phyloP scores from a whole-genome alignment of 805 yeast species.

The Brettanomyces anomalus region DNA sequence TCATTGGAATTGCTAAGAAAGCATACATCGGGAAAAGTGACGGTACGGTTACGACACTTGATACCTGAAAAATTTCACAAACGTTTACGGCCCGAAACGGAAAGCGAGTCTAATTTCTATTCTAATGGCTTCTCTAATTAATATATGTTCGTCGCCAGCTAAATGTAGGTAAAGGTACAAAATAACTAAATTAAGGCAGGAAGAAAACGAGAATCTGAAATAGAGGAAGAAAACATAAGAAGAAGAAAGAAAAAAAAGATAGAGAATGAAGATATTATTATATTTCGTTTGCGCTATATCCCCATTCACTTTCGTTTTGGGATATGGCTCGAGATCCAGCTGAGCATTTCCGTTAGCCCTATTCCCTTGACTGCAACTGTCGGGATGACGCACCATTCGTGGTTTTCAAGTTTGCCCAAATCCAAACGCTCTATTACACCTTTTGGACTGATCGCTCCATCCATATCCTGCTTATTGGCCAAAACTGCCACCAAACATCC shows the following conservation, averaged over 20 bases:
- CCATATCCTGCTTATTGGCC: conserved; percentile 83
- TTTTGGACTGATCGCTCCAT: conserved; percentile 64
- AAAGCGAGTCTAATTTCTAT: neutral
- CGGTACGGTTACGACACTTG: conserved; percentile 39
- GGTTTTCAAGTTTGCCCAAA: conserved; percentile 50
- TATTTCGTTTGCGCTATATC: neutral
- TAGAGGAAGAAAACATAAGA: neutral
- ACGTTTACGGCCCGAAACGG: neutral
- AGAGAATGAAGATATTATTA: no score
- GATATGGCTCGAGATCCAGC: conserved; percentile 68
- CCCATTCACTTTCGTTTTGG: conserved; percentile 1
- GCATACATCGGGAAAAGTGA: conserved; percentile 86
- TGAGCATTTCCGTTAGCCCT: conserved; percentile 79
- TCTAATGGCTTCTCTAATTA: no score
- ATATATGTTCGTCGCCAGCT: neutral
- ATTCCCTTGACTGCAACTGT: conserved; percentile 86
- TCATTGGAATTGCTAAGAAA: conserved; percentile 61
- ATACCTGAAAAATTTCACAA: conserved; percentile 15
- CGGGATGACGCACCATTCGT: conserved; percentile 87
- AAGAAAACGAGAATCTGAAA: neutral
- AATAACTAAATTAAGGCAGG: neutral
- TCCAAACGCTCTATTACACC: conserved; percentile 69
- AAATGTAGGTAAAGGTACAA: neutral
- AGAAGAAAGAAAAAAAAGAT: no score
- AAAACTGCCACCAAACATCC: conserved; percentile 72